Percentiles rank a stretch among this genome's conserved stretches.
Evolutionary conservation across 202 grass and related monocot species (phyloP).

Genomic region (Hordeum pubiflorum): DNA sequence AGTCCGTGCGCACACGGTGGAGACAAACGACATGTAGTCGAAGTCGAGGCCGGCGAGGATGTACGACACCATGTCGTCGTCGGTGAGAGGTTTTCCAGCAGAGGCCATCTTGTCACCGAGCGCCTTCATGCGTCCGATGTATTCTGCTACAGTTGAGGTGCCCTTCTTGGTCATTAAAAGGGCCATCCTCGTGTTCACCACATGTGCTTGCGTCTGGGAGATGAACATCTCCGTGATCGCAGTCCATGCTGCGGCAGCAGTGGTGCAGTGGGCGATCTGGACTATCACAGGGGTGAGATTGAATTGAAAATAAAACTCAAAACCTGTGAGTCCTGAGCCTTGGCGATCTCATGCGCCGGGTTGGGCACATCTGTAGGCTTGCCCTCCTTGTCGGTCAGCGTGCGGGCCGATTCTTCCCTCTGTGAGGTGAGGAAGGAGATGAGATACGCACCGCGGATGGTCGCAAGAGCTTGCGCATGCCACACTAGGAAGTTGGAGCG

Average conservation of each 20-base stretch:
- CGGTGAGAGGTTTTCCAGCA: too few species aligned
- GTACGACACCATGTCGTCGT: too few species aligned
- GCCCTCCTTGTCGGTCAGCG: too few species aligned
- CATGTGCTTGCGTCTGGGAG: background rate
- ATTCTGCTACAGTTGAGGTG: fast-evolving
- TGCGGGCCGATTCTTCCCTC: too few species aligned
- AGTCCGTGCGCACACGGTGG: too few species aligned
- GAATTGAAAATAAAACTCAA: background rate
- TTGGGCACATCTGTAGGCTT: background rate
- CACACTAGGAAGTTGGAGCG: too few species aligned
- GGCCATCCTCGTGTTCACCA: background rate
- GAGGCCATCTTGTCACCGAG: too few species aligned
- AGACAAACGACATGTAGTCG: too few species aligned
- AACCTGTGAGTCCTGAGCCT: background rate
- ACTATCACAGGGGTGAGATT: background rate
- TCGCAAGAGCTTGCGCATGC: too few species aligned
- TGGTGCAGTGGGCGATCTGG: background rate
- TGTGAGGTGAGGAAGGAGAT: too few species aligned
- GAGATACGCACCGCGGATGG: too few species aligned
- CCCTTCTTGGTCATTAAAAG: background rate
- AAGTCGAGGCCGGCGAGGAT: too few species aligned
- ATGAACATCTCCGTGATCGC: background rate
- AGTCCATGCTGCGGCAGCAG: background rate
- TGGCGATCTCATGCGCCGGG: background rate
- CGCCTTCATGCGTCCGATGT: background rate